Base-by-base conservation (phyloP, 2,329 filamentous ascomycete species). In the Ophiostoma perfectum region DNA sequence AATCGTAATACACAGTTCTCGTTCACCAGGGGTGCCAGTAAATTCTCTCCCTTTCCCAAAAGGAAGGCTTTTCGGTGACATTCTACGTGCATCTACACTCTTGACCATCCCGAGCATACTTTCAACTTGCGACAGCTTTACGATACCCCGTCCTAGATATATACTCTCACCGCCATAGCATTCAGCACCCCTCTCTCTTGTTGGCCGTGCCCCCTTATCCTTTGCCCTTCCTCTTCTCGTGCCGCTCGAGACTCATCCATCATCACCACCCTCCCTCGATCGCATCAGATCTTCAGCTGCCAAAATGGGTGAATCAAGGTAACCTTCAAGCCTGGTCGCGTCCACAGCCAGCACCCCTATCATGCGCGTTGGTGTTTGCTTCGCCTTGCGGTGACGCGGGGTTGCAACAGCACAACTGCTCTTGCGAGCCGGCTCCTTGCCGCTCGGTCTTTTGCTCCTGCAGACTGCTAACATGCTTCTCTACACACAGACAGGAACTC, bases 401-500 rank as follows among this genome's bases (percentile, higher is more conserved):
- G 42, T 64, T 45, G 62, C 38, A 36, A 9, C 47, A 14, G 49
- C 49, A n/a, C 14, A 27, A 5, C 38, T 2, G 7, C 5, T 39
- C 9, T 62, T 62, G 36, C 58, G 38, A 62, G 11, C 55, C 60
- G 12, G 14, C 1, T 44, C 27, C 1, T n/a, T 63, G 36, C 16
- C 14, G 1, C 60, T 9, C 18, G n/a, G 12, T 60, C 5, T 38
- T n/a, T n/a, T 27, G 8, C 47, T 18, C 47, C 3, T 4, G 18
- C 5, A 49, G 9, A 18, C 36, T 9, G 44, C 72, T 70, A 42
- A 38, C 16, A 39, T n/a, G 27, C 44, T 16, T 36, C 42, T 38
- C 5, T 12, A 66, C 27, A 27, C 27, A 27, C 75, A 98, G 95
- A 84, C 95, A 99, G 82, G 95, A 99, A 83, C 88, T 99, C 75